A percentile compares a stretch with the other conserved stretches of the same genome.
Conservation (phyloP, 176 grass and related monocot genomes). For the Musa troglodytarum region DNA sequence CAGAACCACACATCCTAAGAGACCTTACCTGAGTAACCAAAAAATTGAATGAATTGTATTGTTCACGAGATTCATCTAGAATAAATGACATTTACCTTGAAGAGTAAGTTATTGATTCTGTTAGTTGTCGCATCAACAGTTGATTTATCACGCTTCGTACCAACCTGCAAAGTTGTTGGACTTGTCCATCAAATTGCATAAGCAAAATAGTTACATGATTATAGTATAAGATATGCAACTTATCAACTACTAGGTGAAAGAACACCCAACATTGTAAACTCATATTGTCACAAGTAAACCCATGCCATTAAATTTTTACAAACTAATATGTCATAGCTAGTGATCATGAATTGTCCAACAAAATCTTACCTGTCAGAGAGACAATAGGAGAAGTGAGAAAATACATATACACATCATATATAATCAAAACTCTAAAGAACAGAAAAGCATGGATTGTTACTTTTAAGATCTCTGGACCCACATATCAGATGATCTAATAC, state of each 20-base stretch:
- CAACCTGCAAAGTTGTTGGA: constrained; percentile 46
- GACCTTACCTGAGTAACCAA: constrained; percentile 64
- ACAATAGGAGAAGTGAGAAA: no score
- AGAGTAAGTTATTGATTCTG: constrained; percentile 81
- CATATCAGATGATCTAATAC: no score
- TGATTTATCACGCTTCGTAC: constrained; percentile 56
- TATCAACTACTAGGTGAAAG: not conserved
- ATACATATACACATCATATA: no score
- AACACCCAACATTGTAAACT: not conserved
- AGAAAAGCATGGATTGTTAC: no score
- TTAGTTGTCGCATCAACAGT: constrained; percentile 73
- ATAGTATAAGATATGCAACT: not conserved
- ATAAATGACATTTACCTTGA: constrained; percentile 48
- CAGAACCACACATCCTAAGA: constrained; percentile 85
- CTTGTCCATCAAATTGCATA: not conserved
- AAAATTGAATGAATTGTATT: constrained; percentile 13
- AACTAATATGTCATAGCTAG: not conserved
- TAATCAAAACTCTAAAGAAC: no score
- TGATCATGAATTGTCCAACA: no score
- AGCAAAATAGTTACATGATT: constrained; percentile 4
- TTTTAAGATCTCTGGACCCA: no score
- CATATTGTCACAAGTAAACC: not conserved
- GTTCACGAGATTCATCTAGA: not conserved
- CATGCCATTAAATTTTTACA: not conserved
- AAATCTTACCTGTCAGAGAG: no score